Conservation (phyloP, 805 yeast species). For the Pichia manshurica region DNA sequence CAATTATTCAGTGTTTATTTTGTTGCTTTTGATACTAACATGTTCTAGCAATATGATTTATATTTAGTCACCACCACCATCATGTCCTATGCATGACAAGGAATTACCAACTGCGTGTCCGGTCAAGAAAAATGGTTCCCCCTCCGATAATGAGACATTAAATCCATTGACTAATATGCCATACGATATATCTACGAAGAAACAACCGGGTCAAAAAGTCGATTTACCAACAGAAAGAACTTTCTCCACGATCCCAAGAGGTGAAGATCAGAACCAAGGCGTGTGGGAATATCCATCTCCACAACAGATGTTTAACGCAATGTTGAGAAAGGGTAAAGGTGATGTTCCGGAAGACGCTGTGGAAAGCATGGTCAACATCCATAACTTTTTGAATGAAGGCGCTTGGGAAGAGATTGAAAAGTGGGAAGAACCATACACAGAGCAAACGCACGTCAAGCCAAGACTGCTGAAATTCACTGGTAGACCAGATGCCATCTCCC, state of each 20-base stretch:
- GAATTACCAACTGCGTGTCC: conserved; percentile 23
- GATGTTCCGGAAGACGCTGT: conserved; percentile 94
- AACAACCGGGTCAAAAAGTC: conserved; percentile 74
- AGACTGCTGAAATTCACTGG: conserved; percentile 85
- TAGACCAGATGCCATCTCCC: conserved; percentile 80
- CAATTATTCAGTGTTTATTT: too few species aligned
- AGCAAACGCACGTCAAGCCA: conserved; percentile 53
- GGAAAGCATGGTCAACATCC: conserved; percentile 94
- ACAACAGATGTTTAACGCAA: conserved; percentile 97
- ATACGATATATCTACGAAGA: conserved; percentile 52
- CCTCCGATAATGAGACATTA: conserved; percentile 33
- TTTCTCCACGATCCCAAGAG: conserved; percentile 81
- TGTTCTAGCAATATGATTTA: too few species aligned
- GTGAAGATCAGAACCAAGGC: conserved; percentile 56
- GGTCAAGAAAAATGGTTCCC: conserved; percentile 15
- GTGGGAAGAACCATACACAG: conserved; percentile 80
- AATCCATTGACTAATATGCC: conserved; percentile 94
- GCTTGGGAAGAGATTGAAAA: conserved; percentile 92
- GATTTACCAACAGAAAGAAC: conserved; percentile 81
- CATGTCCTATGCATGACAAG: conserved; percentile 10
- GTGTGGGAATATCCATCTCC: conserved; percentile 99
- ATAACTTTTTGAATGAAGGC: conserved; percentile 92
- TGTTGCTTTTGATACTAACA: too few species aligned
- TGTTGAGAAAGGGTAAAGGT: conserved; percentile 90
- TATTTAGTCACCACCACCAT: conserved; percentile 7